Evolutionary conservation across 1,139 yeast genomes (phyloP), one percentile per base, ranked within the genome.

Genomic region (Pichia sp.): DNA sequence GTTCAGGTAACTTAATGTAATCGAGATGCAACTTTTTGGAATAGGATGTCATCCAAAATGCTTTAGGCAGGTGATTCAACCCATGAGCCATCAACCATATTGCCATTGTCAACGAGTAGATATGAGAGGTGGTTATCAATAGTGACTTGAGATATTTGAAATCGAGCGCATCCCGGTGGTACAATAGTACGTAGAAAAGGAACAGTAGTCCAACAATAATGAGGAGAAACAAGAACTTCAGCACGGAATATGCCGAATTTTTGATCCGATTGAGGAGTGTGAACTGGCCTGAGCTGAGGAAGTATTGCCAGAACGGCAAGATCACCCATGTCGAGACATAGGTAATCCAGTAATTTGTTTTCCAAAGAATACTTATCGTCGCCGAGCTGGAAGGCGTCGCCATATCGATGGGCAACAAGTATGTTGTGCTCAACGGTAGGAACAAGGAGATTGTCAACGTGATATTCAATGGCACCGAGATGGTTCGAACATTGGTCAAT

Each of bases 11-110:
- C 57, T 77, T 78, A 51, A 76, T 61, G 66, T 87, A 88, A 51
- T 79, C 70, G 11, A 66, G 66, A 49, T 78, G 73, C 38, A 80
- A 67, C 31, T 72, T 68, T 16, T 61, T 61, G 1, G 64, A 66
- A 29, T 77, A 73, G 51, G 56, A 53, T 5, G 47, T 71, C 69
- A 8, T 70, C 81, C 88, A 85, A 57, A 72, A 69, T 44, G 76
- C 70, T 54, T 88, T 74, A 0, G 96, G 95, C 3, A 87, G 75
- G 53, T 79, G 77, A 29, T 87, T 80, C 53, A 88, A 70, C 0
- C 96, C 96, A 66, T 88, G 93, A 1, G 93, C 89, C 87, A 89
- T 84, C 54, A 89, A 72, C 95, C 95, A 88, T 34, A 87, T 75
- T 0, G 95, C 92, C 48, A 89, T 67, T 2, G 85, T 75, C 65